These are phyloP conservation scores for Wallacemonas sp. DNA, from an alignment of 208 protist genomes.

Conservation along the genomic window DNA sequence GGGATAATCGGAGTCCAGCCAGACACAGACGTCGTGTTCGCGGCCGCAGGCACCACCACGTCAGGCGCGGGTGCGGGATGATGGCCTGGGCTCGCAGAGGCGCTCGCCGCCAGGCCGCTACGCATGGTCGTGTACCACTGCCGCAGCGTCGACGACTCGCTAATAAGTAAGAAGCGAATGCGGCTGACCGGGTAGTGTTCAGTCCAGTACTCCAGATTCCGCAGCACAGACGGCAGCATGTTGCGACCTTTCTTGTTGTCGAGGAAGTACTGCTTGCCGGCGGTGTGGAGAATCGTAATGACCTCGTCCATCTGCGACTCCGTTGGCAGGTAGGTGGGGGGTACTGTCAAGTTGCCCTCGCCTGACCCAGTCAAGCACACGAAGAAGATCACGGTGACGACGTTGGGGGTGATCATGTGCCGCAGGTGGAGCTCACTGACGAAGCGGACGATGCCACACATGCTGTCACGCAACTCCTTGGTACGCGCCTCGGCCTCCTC, in stretches of 20 bases:
- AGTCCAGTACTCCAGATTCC: constrained; percentile 62
- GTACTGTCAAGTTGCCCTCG: constrained; percentile 36
- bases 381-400: constrained; percentile 64
- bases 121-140: constrained; percentile 11
- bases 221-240: constrained; percentile 44
- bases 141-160: constrained; percentile 30
- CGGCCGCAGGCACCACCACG: background rate
- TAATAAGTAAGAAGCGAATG: constrained; percentile 71
- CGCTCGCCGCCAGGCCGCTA: constrained; percentile 1
- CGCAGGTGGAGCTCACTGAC: constrained; percentile 74
- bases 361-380: constrained; percentile 49
- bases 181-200: constrained; percentile 59
- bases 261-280: constrained; percentile 51
- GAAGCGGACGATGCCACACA: constrained; percentile 79
- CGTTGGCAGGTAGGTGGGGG: constrained; percentile 63
- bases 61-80: background rate
- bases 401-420: constrained; percentile 54
- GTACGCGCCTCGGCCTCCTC: constrained; percentile 21
- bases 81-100: constrained; percentile 6
- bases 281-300: constrained; percentile 49
- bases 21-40: no score
- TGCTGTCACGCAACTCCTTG: constrained; percentile 55
- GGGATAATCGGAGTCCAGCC: no score
- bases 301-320: constrained; percentile 73
- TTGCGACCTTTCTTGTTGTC: constrained; percentile 31